These are phyloP conservation scores for Penicillium silybi DNA, from an alignment of 495 filamentous ascomycete species.

Conservation along the genomic window DNA sequence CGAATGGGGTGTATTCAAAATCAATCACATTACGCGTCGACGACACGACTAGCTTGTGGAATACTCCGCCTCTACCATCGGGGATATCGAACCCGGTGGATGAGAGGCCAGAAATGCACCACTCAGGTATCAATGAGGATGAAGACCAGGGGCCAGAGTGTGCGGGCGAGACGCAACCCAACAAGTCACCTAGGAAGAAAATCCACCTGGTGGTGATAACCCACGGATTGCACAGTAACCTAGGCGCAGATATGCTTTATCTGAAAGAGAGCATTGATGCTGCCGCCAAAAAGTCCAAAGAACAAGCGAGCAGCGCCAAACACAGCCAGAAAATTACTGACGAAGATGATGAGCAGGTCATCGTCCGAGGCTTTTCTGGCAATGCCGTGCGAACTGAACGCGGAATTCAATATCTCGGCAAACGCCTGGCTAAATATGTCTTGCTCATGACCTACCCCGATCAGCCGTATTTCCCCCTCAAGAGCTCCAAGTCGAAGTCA, in stretches of 20 bases:
- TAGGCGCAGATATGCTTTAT: slow-evolving; percentile 96
- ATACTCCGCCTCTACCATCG: slow-evolving; percentile 73
- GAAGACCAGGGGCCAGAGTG: background rate
- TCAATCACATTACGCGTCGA: slow-evolving; percentile 75
- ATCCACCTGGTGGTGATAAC: slow-evolving; percentile 90
- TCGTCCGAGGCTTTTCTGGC: slow-evolving; percentile 86
- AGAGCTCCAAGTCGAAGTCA: slow-evolving; percentile 48
- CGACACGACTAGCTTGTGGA: slow-evolving; percentile 87
- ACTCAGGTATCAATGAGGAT: background rate
- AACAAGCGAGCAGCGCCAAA: slow-evolving; percentile 47
- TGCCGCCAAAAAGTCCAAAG: slow-evolving; percentile 63
- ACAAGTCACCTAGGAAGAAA: slow-evolving; percentile 14
- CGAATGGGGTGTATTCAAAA: slow-evolving; percentile 73
- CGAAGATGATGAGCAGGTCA: slow-evolving; percentile 72
- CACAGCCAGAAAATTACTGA: background rate
- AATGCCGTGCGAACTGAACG: slow-evolving; percentile 88
- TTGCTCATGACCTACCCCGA: slow-evolving; percentile 88
- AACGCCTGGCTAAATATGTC: slow-evolving; percentile 87
- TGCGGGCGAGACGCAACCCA: background rate
- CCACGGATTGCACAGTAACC: slow-evolving; percentile 92
- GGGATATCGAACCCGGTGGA: slow-evolving; percentile 46
- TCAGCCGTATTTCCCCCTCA: slow-evolving; percentile 73
- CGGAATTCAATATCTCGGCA: slow-evolving; percentile 95
- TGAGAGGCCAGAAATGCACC: slow-evolving; percentile 16
- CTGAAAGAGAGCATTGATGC: slow-evolving; percentile 95